Evolutionary conservation across 176 grass and related monocot genomes (phyloP).

Genomic region (Puya raimondii): DNA sequence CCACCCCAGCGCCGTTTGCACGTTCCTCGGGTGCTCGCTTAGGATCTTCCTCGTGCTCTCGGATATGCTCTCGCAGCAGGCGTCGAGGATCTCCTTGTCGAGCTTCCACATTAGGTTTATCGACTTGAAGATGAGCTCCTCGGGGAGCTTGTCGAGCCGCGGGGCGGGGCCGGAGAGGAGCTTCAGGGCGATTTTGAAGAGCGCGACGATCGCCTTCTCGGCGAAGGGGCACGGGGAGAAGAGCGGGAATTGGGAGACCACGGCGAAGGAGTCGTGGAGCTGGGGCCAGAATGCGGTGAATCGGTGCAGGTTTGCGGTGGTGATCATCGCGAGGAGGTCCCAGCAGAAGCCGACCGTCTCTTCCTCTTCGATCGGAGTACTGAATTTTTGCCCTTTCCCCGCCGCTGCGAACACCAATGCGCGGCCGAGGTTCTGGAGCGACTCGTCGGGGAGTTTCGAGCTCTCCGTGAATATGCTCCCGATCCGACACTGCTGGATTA

Average conservation of each 20-base stretch:
- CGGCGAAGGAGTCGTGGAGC: constrained; percentile 60
- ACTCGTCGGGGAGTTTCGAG: constrained; percentile 66
- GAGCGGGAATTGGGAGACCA: constrained; percentile 65
- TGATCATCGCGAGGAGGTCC: constrained; percentile 53
- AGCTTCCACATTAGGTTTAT: constrained; percentile 83
- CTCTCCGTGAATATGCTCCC: constrained; percentile 77
- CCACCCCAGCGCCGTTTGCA: constrained; percentile 65
- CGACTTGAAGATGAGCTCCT: constrained; percentile 79
- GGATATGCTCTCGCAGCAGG: constrained; percentile 57
- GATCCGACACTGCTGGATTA: constrained; percentile 80
- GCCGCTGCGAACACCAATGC: constrained; percentile 64
- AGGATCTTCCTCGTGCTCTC: constrained; percentile 47
- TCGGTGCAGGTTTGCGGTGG: constrained; percentile 40
- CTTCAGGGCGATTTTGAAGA: constrained; percentile 58
- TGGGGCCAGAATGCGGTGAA: constrained; percentile 65
- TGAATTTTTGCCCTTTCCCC: constrained; percentile 91
- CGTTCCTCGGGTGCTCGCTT: constrained; percentile 27
- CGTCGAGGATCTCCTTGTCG: constrained; percentile 86
- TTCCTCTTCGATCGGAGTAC: constrained; percentile 77
- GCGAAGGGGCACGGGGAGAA: constrained; percentile 76
- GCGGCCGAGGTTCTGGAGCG: constrained; percentile 61
- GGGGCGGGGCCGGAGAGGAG: constrained; percentile 25
- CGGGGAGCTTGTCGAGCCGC: constrained; percentile 27
- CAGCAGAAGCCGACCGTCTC: constrained; percentile 80
- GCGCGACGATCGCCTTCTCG: constrained; percentile 67